Evolutionary conservation across 176 grass and related monocot species (phyloP).

Genomic region (Olyra latifolia): DNA sequence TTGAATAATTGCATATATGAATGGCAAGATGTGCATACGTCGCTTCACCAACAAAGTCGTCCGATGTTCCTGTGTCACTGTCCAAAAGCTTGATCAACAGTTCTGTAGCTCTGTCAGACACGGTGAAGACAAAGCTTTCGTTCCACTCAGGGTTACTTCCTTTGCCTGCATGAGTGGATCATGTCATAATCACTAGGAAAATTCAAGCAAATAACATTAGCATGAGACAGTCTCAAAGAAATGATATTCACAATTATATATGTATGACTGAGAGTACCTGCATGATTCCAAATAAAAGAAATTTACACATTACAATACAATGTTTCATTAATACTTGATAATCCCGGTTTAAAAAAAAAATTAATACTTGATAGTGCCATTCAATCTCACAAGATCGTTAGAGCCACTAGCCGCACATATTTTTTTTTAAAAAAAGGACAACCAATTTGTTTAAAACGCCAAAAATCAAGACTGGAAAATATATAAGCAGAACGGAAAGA

Average conservation of each 20-base stretch:
- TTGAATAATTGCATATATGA: conserved; percentile 15
- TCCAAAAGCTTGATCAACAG: conserved; percentile 84
- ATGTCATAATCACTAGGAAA: neutral
- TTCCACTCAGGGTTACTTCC: conserved; percentile 92
- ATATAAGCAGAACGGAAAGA: neutral
- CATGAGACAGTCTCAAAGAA: neutral
- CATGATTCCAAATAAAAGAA: conserved; percentile 8
- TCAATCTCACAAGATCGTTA: neutral
- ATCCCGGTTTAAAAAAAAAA: no score
- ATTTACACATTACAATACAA: neutral
- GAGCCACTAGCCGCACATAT: neutral
- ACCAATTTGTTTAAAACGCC: neutral
- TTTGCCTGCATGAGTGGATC: conserved; percentile 53
- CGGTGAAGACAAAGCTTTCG: conserved; percentile 84
- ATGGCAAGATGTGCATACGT: conserved; percentile 48
- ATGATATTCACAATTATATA: neutral
- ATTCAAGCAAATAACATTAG: neutral
- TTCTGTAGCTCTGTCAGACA: conserved; percentile 58
- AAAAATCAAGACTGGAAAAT: neutral
- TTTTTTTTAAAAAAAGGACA: no score
- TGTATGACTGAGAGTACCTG: neutral
- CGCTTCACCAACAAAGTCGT: conserved; percentile 84
- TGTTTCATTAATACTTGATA: neutral
- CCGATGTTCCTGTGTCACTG: conserved; percentile 60
- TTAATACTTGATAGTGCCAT: neutral